Evolutionary conservation across 1,139 yeast genomes (phyloP), one percentile per base, ranked within the genome.

Genomic region (Geotrichum reessii): DNA sequence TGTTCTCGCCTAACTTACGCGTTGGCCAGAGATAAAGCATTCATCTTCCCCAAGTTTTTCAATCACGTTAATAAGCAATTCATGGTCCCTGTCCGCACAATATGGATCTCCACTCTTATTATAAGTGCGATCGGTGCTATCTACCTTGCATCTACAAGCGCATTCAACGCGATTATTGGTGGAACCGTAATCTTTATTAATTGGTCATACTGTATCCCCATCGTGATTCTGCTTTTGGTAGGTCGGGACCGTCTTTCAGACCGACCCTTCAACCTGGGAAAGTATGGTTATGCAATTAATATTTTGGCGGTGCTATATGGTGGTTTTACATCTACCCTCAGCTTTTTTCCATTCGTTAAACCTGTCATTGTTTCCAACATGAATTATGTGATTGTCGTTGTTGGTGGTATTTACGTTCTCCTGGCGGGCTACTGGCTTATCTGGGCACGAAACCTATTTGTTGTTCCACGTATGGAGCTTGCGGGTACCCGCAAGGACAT

Each of bases 121-220:
- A 83, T 89, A 49, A 81, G 80, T n/a, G 61, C 82, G 2, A 72
- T 87, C 90, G 1, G 71, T 82, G 27, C 74, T 85, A 53, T 86
- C 91, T 12, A 56, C 51, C 73, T 88, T 52, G 73, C 87, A 0
- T 86, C 95, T 0, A 76, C 83, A 2, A 81, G 91, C 6, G 95
- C 95, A 0, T 86, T 87, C 73, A 86, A 85, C 71, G 90, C 95
- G 3, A 87, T 88, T 70, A 81, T 88, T 75, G 95, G 95, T 0
- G 86, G 92, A 12, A 86, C 93, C 5, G 95, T 88, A 1, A 80
- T 87, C 49, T 81, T 91, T 4, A 74, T 88, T 62, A 84, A 91
- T 57, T 77, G 87, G 42, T 90, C 95, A 0, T 86, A 89, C 65
- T 85, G 89, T 3, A 81, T 88, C 12, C 95, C 96, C 1, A 83